Evolutionary conservation across 2,329 filamentous ascomycete species (phyloP).

Genomic region (Xylariaceae sp.): DNA sequence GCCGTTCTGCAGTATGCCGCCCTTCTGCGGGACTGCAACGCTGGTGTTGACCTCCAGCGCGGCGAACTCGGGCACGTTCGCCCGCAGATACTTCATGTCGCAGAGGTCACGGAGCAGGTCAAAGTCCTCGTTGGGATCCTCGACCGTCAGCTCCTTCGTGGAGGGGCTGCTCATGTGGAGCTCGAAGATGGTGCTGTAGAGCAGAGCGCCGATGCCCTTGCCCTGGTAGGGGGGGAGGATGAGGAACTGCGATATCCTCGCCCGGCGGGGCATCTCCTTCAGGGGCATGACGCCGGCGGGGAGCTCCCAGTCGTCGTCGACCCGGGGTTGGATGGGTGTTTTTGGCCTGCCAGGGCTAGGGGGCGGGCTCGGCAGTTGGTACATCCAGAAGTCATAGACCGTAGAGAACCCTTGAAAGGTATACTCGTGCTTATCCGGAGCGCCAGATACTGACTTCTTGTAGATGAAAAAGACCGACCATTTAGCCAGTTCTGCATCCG

Average conservation of each 20-base stretch:
- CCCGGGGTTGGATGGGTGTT: constrained; percentile 12
- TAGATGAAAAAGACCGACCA: constrained; percentile 93
- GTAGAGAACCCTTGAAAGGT: constrained; percentile 84
- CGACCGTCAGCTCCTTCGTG: constrained; percentile 79
- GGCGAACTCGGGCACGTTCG: constrained; percentile 47
- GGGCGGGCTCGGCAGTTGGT: constrained; percentile 40
- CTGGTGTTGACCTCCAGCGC: constrained; percentile 47
- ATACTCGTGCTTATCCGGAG: constrained; percentile 52
- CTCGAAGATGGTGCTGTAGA: constrained; percentile 75
- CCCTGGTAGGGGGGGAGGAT: constrained; percentile 82
- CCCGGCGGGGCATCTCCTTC: constrained; percentile 62
- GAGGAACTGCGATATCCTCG: constrained; percentile 87
- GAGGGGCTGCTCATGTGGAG: constrained; percentile 59
- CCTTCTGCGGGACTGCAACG: constrained; percentile 41
- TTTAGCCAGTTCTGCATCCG: constrained; percentile 65
- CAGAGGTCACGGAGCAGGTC: constrained; percentile 71
- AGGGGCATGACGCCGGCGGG: constrained; percentile 37
- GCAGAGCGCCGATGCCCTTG: constrained; percentile 66
- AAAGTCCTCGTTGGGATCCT: constrained; percentile 86
- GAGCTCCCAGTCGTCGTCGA: constrained; percentile 34
- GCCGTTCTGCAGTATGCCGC: constrained; percentile 23
- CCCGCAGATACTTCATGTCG: constrained; percentile 60
- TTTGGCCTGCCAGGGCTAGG: constrained; percentile 25
- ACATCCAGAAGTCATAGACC: constrained; percentile 77
- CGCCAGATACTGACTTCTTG: constrained; percentile 42